These are phyloP conservation scores for Takashimella koratensis DNA, from an alignment of 1,284 basidiomycete species.

Conservation along the genomic window DNA sequence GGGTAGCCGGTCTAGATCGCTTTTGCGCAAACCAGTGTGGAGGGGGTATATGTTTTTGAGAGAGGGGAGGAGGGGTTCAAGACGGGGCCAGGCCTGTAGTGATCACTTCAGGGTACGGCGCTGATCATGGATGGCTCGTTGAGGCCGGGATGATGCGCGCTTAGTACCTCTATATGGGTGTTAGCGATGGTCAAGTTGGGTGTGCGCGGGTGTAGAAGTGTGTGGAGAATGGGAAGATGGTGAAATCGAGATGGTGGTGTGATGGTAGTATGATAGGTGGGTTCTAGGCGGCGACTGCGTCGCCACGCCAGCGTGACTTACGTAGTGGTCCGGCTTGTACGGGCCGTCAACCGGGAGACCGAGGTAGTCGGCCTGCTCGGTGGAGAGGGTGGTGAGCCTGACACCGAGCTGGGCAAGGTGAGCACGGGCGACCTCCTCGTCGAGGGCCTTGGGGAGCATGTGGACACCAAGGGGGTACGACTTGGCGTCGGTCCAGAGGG, in stretches of 20 bases:
- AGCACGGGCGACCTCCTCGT: constrained; percentile 97
- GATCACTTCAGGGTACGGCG: not conserved
- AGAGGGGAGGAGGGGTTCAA: not conserved
- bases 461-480: constrained; percentile 88
- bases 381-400: constrained; percentile 80
- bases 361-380: constrained; percentile 84
- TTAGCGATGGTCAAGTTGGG: constrained; percentile 4
- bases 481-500: constrained; percentile 83
- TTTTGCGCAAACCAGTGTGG: not conserved
- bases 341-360: constrained; percentile 85
- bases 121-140: constrained; percentile 9
- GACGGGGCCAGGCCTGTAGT: not conserved
- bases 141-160: constrained; percentile 23
- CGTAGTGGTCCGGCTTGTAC: constrained; percentile 84
- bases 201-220: not conserved
- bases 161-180: constrained; percentile 26
- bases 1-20: not conserved
- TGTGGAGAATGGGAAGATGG: not conserved
- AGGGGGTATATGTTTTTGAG: not conserved
- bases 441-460: constrained; percentile 95
- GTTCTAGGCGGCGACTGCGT: no score
- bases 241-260: no score
- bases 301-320: no score
- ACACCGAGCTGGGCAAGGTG: constrained; percentile 89
- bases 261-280: no score